Conservation (phyloP, 306 rosid genomes). For the Vachellia collinsii region DNA sequence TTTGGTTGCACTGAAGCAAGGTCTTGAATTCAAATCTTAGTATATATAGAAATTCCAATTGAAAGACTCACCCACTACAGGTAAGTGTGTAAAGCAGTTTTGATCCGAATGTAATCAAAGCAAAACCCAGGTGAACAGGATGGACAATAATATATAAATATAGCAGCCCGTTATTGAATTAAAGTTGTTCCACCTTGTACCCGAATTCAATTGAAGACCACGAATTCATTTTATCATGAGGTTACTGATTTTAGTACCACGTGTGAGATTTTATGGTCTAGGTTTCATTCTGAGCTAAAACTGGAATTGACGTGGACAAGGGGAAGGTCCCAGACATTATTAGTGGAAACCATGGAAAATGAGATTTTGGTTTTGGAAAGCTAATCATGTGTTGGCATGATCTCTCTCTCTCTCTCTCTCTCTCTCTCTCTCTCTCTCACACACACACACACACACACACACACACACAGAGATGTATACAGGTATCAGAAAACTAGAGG, state of each 20-base stretch:
- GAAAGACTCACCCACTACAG: too few relatives aligned
- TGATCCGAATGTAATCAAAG: too few relatives aligned
- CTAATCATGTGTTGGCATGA: background rate
- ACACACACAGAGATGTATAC: too few relatives aligned
- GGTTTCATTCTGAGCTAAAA: background rate
- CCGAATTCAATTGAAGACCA: slow-evolving; percentile 6
- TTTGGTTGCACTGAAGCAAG: too few relatives aligned
- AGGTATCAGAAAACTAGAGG: slow-evolving; percentile 1
- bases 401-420: too few relatives aligned
- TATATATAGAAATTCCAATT: too few relatives aligned
- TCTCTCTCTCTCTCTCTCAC: too few relatives aligned
- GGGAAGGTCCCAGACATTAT: background rate
- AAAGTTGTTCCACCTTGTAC: background rate
- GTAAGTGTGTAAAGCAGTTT: too few relatives aligned
- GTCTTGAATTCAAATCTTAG: too few relatives aligned
- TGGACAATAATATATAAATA: too few relatives aligned
- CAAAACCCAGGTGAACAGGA: too few relatives aligned
- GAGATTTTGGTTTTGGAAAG: background rate
- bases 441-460: too few relatives aligned
- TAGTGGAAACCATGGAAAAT: background rate
- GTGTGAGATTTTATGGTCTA: background rate
- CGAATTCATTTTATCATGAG: background rate
- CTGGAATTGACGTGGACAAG: background rate
- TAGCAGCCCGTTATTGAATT: background rate
- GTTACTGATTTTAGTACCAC: background rate